Base-by-base conservation (phyloP, 179 eudicot genomes). In the Silene noctiflora region DNA sequence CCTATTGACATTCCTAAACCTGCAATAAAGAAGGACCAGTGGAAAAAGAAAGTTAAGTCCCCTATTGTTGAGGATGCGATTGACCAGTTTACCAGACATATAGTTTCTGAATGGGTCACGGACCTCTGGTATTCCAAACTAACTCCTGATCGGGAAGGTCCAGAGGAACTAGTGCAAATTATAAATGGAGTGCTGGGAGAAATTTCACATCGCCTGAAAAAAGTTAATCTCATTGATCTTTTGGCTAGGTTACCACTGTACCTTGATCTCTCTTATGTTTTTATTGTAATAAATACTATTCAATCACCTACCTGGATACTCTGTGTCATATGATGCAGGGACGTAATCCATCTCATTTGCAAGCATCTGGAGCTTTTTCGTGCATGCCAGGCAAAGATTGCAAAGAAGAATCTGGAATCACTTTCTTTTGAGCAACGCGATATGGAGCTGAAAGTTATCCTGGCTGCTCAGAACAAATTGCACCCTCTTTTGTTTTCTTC, bases 91-190 rank as follows among this genome's bases (percentile, higher is more conserved):
- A 87, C 96, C 17, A 82, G 91, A 75, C 99, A 90, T 83, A 73
- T 95, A 70, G 89, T 93, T 77, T 91, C 92, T 69, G 99, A 95
- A 79, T 95, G 98, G 99, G 94, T 95, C 72, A 93, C 98, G 53
- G 98, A 93, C 86, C 91, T 93, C 77, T 95, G 99, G 99, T 95
- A 95, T 77, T 87, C 91, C 61, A 90, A 89, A 79, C 60, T 95
- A 76, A 91, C 99, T 16, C 91, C 97, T 77, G 99, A 95, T 77
- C 90, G 74, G 78, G 94, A 93, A 81, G 93, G 94, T 75, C 99
- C 99, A 51, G 98, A 95, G 81, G 98, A 91, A 81, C 81, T 95
- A 78, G 92, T 88, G 83, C 88, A 84, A 83, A 86, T 95, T 79
- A 90, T 95, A 29, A 86, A 95, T 78, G 90, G 97, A 19, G 98